Evolutionary conservation across 2,329 filamentous ascomycete species (phyloP).

Genomic region (Curvularia lunata): DNA sequence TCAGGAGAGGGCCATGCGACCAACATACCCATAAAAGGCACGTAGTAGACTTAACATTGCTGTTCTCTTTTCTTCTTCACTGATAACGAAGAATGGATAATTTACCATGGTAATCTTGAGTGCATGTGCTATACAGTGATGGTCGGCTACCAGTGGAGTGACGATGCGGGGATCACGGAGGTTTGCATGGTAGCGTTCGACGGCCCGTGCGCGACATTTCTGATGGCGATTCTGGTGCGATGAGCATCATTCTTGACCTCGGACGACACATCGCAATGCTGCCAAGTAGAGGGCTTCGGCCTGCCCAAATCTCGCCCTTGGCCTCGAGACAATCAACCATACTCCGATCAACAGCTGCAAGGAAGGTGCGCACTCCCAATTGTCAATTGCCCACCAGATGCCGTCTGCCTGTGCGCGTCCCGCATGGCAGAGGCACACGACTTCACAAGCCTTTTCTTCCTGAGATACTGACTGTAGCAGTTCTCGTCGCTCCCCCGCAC

Average conservation of each 20-base stretch:
- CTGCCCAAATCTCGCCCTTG: conserved; percentile 37
- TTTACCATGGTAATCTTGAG: conserved; percentile 3
- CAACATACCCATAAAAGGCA: conserved; percentile 32
- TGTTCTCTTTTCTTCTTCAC: conserved; percentile 10
- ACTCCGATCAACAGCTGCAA: conserved; percentile 32
- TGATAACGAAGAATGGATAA: conserved; percentile 17
- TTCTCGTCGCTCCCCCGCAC: conserved; percentile 44
- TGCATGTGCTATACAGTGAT: background rate
- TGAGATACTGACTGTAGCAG: conserved; percentile 28
- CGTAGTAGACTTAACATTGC: conserved; percentile 12
- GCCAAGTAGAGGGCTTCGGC: conserved; percentile 56
- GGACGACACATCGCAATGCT: conserved; percentile 52
- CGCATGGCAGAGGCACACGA: conserved; percentile 9
- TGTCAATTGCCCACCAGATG: conserved; percentile 4
- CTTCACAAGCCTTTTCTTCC: background rate
- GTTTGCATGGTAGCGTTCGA: conserved; percentile 7
- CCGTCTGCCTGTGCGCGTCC: conserved; percentile 15
- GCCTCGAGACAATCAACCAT: conserved; percentile 31
- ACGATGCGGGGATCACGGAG: conserved; percentile 22
- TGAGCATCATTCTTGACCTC: conserved; percentile 22
- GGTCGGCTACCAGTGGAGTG: background rate
- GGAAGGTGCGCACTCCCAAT: conserved; percentile 41
- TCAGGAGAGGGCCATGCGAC: conserved; percentile 9
- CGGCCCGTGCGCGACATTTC: conserved; percentile 24
- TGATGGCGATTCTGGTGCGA: conserved; percentile 24